These are phyloP conservation scores for Knufia petricola DNA, from an alignment of 2,329 filamentous ascomycete genomes.

Conservation along the genomic window DNA sequence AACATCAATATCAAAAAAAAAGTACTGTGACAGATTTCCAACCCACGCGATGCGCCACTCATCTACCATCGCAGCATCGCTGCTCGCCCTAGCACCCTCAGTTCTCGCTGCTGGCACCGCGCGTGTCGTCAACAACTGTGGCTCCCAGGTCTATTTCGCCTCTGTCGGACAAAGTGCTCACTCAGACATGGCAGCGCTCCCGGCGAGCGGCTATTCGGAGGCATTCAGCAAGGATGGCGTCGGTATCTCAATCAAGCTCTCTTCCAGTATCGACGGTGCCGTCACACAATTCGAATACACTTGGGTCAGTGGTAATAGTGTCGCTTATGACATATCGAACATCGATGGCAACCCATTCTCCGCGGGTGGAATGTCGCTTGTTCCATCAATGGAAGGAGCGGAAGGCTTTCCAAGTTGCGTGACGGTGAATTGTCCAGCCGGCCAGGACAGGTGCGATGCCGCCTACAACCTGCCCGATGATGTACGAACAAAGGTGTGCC, in stretches of 20 bases:
- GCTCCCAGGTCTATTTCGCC: slow-evolving; percentile 30
- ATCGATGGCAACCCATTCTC: slow-evolving; percentile 36
- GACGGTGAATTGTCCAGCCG: slow-evolving; percentile 19
- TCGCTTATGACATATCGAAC: slow-evolving; percentile 36
- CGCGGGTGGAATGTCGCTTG: slow-evolving; percentile 19
- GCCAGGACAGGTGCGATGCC: slow-evolving; percentile 16
- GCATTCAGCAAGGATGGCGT: slow-evolving; percentile 27
- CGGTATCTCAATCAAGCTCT: slow-evolving; percentile 36
- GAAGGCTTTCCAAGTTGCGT: slow-evolving; percentile 19
- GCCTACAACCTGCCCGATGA: slow-evolving; percentile 23
- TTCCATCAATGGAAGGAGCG: slow-evolving; percentile 18
- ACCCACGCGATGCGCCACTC: slow-evolving; percentile 38
- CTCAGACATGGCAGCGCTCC: slow-evolving; percentile 25
- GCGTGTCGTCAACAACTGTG: slow-evolving; percentile 32
- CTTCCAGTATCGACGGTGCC: slow-evolving; percentile 27
- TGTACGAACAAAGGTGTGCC: slow-evolving; percentile 21
- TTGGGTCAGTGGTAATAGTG: slow-evolving; percentile 26
- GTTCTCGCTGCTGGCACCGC: slow-evolving; percentile 30
- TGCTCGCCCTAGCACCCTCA: slow-evolving; percentile 27
- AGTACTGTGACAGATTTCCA: too few relatives aligned
- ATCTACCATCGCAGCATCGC: slow-evolving; percentile 15
- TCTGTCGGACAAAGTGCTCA: slow-evolving; percentile 29
- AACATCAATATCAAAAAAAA: too few relatives aligned
- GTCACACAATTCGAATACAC: slow-evolving; percentile 34
- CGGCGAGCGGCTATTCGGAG: slow-evolving; percentile 30